Conservation (phyloP, 2,329 filamentous ascomycete species). For the Aspergillus brasiliensis region DNA sequence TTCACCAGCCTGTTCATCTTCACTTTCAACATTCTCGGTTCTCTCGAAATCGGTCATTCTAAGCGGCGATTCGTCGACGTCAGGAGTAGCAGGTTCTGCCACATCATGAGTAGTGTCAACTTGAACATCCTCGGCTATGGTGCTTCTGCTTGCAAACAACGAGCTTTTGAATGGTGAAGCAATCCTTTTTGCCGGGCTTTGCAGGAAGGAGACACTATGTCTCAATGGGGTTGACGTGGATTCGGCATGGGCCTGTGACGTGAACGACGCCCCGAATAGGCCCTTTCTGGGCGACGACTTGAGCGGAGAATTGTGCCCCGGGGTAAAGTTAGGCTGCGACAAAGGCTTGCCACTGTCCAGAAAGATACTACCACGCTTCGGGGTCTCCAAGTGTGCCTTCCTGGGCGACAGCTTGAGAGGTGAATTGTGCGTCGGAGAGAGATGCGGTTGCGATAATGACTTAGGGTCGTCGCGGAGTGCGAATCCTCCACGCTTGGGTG, state of each 20-base stretch:
- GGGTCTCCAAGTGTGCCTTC: slow-evolving; percentile 33
- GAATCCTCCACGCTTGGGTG: slow-evolving; percentile 39
- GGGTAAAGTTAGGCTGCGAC: slow-evolving; percentile 24
- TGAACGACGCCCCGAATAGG: slow-evolving; percentile 39
- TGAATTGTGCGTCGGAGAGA: slow-evolving; percentile 36
- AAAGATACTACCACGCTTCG: slow-evolving; percentile 16
- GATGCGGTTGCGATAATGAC: slow-evolving; percentile 24
- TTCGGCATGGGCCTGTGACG: slow-evolving; percentile 35
- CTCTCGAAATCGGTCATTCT: slow-evolving; percentile 16
- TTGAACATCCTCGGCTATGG: slow-evolving; percentile 7
- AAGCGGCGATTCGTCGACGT: slow-evolving; percentile 7
- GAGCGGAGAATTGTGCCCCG: slow-evolving; percentile 21
- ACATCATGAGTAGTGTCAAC: not conserved
- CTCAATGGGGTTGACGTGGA: slow-evolving; percentile 39
- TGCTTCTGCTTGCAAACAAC: slow-evolving; percentile 20
- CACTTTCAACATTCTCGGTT: slow-evolving; percentile 24
- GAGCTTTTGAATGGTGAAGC: slow-evolving; percentile 42
- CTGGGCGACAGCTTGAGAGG: slow-evolving; percentile 49
- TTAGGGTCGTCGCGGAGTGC: slow-evolving; percentile 26
- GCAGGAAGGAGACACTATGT: slow-evolving; percentile 16
- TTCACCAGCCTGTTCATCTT: slow-evolving; percentile 23
- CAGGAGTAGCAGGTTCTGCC: slow-evolving; percentile 1
- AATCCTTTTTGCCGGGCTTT: slow-evolving; percentile 1
- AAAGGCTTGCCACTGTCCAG: slow-evolving; percentile 6
- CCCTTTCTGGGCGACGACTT: slow-evolving; percentile 28